Conservation (phyloP, 345 rosid genomes). For the Eucalyptus camaldulensis region DNA sequence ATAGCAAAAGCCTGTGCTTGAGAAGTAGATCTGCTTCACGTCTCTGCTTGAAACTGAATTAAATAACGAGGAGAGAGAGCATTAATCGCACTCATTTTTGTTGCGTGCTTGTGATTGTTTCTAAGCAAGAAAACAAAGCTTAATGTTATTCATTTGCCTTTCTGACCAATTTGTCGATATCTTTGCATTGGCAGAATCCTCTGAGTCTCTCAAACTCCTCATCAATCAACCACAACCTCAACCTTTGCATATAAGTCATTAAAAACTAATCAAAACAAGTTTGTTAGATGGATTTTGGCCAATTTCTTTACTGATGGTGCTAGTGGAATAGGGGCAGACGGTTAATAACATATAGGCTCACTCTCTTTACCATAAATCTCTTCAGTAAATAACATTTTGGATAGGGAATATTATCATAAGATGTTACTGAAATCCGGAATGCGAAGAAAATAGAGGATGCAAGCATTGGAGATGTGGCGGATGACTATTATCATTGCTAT, state of each 20-base stretch:
- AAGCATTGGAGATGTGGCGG: neutral
- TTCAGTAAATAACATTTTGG: neutral
- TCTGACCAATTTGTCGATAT: neutral
- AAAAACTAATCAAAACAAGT: neutral
- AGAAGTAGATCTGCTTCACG: neutral
- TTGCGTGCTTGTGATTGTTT: neutral
- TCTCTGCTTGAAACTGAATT: neutral
- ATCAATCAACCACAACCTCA: neutral
- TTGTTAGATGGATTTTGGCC: neutral
- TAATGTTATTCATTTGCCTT: neutral
- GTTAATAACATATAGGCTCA: neutral
- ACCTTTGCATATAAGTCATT: neutral
- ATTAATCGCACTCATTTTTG: neutral
- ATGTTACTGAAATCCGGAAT: neutral
- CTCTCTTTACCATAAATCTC: neutral
- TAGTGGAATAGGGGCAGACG: neutral
- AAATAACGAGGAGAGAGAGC: neutral
- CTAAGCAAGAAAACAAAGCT: neutral
- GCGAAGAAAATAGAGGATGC: neutral
- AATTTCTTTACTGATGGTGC: neutral
- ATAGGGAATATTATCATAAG: neutral
- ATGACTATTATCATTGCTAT: neutral
- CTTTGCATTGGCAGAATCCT: neutral
- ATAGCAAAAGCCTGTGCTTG: neutral
- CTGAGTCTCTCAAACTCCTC: neutral